Evolutionary conservation across 192 early-diverging fungal genomes (phyloP).

Genomic region (Rhizoclosmatium sp.): DNA sequence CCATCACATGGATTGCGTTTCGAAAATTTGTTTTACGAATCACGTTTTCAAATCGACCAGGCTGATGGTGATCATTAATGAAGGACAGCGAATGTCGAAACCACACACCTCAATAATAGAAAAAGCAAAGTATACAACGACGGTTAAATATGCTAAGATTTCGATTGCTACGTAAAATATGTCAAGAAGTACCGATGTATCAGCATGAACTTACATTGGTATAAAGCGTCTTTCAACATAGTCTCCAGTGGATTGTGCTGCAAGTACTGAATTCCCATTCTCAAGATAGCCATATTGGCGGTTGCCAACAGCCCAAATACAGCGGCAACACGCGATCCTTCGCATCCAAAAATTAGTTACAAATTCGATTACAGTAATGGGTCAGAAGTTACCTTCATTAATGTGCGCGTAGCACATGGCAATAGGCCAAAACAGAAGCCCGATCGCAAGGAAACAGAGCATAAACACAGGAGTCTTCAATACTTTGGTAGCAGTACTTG

Average conservation of each 20-base stretch:
- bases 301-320: neutral
- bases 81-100: too few species aligned
- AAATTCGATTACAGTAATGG: too few species aligned
- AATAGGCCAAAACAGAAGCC: constrained; percentile 26
- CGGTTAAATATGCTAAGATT: constrained; percentile 1
- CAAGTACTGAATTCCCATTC: neutral
- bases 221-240: neutral
- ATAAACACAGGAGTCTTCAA: too few species aligned
- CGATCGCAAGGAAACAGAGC: constrained; percentile 10
- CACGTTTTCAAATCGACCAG: too few species aligned
- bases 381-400: neutral
- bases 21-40: too few species aligned
- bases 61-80: too few species aligned
- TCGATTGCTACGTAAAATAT: neutral
- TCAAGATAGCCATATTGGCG: neutral
- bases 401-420: constrained; percentile 23
- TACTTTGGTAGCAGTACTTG: too few species aligned
- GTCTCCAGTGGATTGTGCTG: neutral
- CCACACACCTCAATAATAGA: too few species aligned
- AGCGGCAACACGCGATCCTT: constrained; percentile 12
- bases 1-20: too few species aligned
- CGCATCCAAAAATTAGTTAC: too few species aligned
- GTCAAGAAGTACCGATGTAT: neutral
- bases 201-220: constrained; percentile 10
- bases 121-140: too few species aligned